These are phyloP conservation scores for Myotisia sp. DNA, from an alignment of 2,329 filamentous ascomycete species.

Conservation along the genomic window DNA sequence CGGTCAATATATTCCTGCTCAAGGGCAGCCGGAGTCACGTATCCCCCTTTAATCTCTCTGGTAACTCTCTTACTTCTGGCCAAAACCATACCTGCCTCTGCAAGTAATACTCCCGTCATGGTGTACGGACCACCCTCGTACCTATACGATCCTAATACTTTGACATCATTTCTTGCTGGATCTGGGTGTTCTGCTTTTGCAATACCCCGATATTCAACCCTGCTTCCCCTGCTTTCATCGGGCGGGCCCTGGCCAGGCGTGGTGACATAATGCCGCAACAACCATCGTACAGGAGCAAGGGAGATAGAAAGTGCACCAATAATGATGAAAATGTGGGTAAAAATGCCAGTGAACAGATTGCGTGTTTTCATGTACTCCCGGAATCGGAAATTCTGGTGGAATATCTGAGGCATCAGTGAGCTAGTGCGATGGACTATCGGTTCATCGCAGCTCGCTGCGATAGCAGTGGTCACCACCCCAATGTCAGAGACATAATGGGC, in stretches of 20 bases:
- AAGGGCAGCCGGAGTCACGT: constrained; percentile 36
- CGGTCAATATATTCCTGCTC: constrained; percentile 35
- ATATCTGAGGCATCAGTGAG: constrained; percentile 43
- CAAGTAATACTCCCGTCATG: constrained; percentile 30
- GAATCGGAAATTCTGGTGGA: constrained; percentile 45
- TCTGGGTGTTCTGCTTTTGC: constrained; percentile 28
- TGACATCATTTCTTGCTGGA: constrained; percentile 17
- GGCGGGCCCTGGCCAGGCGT: constrained; percentile 38
- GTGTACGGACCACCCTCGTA: constrained; percentile 31
- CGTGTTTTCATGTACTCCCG: constrained; percentile 41
- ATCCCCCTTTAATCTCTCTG: constrained; percentile 30
- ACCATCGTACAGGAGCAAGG: constrained; percentile 40
- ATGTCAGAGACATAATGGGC: constrained; percentile 41
- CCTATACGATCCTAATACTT: constrained; percentile 29
- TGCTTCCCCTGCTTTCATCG: constrained; percentile 30
- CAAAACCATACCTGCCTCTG: constrained; percentile 33
- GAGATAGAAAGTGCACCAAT: constrained; percentile 34
- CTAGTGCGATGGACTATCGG: constrained; percentile 47
- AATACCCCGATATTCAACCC: constrained; percentile 31
- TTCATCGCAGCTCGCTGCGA: constrained; percentile 39
- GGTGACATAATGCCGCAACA: constrained; percentile 34
- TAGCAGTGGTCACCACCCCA: constrained; percentile 43
- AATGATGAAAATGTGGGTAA: constrained; percentile 36
- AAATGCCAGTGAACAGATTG: constrained; percentile 34
- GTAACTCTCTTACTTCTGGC: constrained; percentile 28